phyloP scores from a whole-genome alignment of 75 land plant species.

The Isoetes taiwanensis region DNA sequence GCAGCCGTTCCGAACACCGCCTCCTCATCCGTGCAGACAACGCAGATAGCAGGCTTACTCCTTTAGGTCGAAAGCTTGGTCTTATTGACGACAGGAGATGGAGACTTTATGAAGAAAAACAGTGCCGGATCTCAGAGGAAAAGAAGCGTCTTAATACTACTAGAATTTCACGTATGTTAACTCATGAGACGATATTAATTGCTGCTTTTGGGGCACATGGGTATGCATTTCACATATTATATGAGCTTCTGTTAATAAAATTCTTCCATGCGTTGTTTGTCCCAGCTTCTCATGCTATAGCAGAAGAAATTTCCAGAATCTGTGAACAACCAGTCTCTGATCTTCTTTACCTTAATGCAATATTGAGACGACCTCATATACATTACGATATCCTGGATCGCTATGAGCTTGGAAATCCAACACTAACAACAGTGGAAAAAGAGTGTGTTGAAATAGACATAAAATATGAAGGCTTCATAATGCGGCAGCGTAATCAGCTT shows the following conservation, averaged over 20 bases:
- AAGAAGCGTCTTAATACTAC: slow-evolving; percentile 50
- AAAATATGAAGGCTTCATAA: slow-evolving; percentile 88
- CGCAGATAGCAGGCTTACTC: slow-evolving; percentile 92
- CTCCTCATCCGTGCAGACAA: slow-evolving; percentile 84
- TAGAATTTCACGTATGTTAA: slow-evolving; percentile 40
- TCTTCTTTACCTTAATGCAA: slow-evolving; percentile 33
- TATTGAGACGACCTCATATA: slow-evolving; percentile 82
- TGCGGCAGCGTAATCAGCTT: slow-evolving; percentile 59
- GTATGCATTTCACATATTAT: too few relatives aligned
- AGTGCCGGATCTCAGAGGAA: slow-evolving; percentile 52
- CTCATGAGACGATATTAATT: too few relatives aligned
- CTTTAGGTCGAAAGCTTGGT: slow-evolving; percentile 78
- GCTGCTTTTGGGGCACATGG: too few relatives aligned
- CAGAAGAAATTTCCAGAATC: slow-evolving; percentile 37
- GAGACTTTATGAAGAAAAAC: slow-evolving; percentile 67
- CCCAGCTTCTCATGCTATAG: slow-evolving; percentile 53
- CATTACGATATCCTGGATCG: slow-evolving; percentile 60
- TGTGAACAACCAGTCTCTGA: slow-evolving; percentile 76
- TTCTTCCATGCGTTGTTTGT: too few relatives aligned
- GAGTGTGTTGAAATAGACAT: slow-evolving; percentile 91
- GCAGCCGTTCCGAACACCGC: slow-evolving; percentile 91
- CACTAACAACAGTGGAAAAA: slow-evolving; percentile 51
- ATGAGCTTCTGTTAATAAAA: too few relatives aligned
- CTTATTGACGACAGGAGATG: slow-evolving; percentile 84
- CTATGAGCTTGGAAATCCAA: slow-evolving; percentile 62